phyloP scores from a whole-genome alignment of 495 filamentous ascomycete genomes.

The Penicillium coffeae region DNA sequence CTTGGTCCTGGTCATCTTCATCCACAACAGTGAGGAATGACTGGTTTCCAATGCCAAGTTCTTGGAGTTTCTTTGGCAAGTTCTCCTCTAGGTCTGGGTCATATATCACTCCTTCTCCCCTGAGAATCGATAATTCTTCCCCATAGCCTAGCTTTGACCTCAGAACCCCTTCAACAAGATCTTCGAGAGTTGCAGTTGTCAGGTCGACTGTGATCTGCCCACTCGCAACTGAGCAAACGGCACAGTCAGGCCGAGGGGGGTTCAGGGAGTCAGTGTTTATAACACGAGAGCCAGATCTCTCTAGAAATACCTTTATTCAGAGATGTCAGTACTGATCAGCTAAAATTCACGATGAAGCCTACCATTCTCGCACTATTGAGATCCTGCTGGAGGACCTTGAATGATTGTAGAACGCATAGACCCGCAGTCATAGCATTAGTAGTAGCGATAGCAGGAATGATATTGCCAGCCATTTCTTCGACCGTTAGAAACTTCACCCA shows the following conservation, averaged over 20 bases:
- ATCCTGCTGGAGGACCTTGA: constrained; percentile 81
- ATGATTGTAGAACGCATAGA: constrained; percentile 87
- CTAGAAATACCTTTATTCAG: constrained; percentile 69
- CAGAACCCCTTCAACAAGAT: constrained; percentile 75
- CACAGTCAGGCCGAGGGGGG: constrained; percentile 74
- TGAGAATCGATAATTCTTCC: constrained; percentile 75
- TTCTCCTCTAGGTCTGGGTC: constrained; percentile 88
- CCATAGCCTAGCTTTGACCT: constrained; percentile 70
- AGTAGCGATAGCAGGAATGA: constrained; percentile 97
- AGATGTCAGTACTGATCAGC: constrained; percentile 4
- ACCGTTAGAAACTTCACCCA: constrained; percentile 2
- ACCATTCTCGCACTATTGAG: constrained; percentile 59
- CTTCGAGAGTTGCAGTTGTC: constrained; percentile 70
- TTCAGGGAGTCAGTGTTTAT: constrained; percentile 73
- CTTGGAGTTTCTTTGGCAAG: constrained; percentile 67
- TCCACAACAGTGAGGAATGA: constrained; percentile 83
- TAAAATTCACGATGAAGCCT: constrained; percentile 1
- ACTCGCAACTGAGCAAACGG: constrained; percentile 73
- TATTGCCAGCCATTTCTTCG: constrained; percentile 94
- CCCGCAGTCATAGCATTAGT: constrained; percentile 96
- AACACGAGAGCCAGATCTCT: constrained; percentile 61
- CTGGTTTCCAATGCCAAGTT: constrained; percentile 69
- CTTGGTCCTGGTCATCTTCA: constrained; percentile 83
- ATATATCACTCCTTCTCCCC: constrained; percentile 70
- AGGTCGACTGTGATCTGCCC: constrained; percentile 63